A percentile compares a stretch with the other conserved stretches of the same genome.
phyloP scores from a whole-genome alignment of 495 filamentous ascomycete genomes.

The Aspergillus indologenus region DNA sequence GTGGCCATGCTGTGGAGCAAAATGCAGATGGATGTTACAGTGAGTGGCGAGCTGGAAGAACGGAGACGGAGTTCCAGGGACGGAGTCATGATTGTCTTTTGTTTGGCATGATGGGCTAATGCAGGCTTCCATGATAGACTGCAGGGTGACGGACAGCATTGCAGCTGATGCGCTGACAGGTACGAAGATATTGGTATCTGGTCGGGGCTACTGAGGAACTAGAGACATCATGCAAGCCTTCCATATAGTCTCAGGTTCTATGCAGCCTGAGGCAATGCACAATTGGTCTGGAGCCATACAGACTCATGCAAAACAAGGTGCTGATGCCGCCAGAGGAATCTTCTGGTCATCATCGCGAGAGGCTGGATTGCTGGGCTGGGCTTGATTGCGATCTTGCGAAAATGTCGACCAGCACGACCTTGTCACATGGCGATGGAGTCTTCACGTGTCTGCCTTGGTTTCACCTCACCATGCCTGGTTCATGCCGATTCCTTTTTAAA shows the following conservation, averaged over 20 bases:
- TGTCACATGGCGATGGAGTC: not conserved
- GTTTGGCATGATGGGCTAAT: not conserved
- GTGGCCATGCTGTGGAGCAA: not conserved
- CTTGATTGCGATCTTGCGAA: not conserved
- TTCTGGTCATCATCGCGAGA: not conserved
- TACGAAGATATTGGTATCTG: not conserved
- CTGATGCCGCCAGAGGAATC: not conserved
- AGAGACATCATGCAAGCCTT: not conserved
- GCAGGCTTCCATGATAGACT: not conserved
- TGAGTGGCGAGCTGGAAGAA: not conserved
- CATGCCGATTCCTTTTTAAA: not conserved
- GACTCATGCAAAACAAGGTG: not conserved
- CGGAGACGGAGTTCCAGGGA: not conserved
- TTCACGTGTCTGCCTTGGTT: not conserved
- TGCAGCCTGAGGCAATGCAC: not conserved
- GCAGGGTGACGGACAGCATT: not conserved
- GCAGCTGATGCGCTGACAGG: not conserved
- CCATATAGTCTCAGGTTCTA: not conserved
- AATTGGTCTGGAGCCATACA: not conserved
- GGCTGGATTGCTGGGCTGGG: not conserved
- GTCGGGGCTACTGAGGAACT: not conserved
- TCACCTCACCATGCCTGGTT: not conserved
- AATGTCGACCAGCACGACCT: not conserved
- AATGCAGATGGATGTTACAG: not conserved
- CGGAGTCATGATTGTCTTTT: not conserved